Evolutionary conservation across 805 yeast species (phyloP).

Genomic region (Yarrowia sp.): DNA sequence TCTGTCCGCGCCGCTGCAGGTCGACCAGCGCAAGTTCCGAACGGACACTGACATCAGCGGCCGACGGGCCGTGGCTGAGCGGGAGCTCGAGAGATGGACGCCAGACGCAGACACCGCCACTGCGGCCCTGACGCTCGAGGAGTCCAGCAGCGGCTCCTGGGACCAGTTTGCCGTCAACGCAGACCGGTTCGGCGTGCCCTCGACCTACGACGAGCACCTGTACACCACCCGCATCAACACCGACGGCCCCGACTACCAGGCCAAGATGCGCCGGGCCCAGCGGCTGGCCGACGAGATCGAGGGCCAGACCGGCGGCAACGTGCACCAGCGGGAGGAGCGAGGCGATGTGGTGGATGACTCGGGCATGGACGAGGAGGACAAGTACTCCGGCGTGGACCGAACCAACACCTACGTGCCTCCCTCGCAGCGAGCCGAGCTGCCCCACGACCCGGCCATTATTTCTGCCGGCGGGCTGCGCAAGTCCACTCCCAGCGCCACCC

Average conservation of each 20-base stretch:
- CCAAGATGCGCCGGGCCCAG: conserved; percentile 68
- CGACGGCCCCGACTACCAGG: conserved; percentile 67
- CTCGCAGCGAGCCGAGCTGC: conserved; percentile 5
- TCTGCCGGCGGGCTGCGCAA: conserved; percentile 35
- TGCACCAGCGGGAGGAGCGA: conserved; percentile 90
- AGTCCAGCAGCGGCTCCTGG: conserved; percentile 50
- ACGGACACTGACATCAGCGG: conserved; percentile 84
- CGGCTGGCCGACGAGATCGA: conserved; percentile 82
- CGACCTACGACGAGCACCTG: conserved; percentile 78
- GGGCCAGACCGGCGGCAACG: conserved; percentile 61
- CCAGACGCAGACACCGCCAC: conserved; percentile 54
- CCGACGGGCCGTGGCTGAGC: conserved; percentile 47
- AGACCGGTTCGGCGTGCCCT: conserved; percentile 80
- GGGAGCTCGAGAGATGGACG: conserved; percentile 81
- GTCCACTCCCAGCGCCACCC: not conserved
- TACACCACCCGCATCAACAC: conserved; percentile 79
- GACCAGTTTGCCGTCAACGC: conserved; percentile 95
- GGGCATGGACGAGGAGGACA: conserved; percentile 93
- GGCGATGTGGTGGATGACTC: conserved; percentile 73
- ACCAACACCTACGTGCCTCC: conserved; percentile 28
- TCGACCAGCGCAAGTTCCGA: conserved; percentile 47
- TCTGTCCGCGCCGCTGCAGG: conserved; percentile 17
- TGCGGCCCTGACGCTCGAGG: conserved; percentile 41
- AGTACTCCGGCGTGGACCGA: conserved; percentile 87
- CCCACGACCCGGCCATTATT: conserved; percentile 64